Conservation (phyloP, 2,329 filamentous ascomycete genomes). For the Hysterium pulicare region DNA sequence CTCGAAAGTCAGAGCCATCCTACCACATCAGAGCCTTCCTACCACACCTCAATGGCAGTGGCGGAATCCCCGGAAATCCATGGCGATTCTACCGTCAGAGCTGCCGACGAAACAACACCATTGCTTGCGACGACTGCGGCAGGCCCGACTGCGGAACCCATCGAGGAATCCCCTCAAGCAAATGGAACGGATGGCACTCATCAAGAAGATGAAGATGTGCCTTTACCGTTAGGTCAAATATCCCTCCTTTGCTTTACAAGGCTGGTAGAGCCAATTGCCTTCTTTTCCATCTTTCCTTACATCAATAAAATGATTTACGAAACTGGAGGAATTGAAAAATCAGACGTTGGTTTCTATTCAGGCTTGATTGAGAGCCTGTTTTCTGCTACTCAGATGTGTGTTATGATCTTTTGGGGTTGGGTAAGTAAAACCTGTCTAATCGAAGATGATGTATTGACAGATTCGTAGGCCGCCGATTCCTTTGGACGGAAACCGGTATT, state of each 20-base stretch:
- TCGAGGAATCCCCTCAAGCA: conserved; percentile 2
- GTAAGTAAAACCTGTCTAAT: conserved; percentile 11
- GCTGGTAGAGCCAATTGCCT: conserved; percentile 73
- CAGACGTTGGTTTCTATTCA: conserved; percentile 76
- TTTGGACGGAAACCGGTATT: conserved; percentile 71
- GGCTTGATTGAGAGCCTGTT: conserved; percentile 71
- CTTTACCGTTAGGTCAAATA: conserved; percentile 54
- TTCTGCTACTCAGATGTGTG: conserved; percentile 69
- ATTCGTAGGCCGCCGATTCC: conserved; percentile 55
- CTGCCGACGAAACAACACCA: conserved; percentile 25
- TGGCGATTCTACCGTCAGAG: conserved; percentile 2
- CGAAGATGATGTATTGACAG: background rate
- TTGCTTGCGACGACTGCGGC: conserved; percentile 20
- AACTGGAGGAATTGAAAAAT: conserved; percentile 58
- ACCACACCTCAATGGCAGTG: no score
- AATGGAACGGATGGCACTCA: conserved; percentile 4
- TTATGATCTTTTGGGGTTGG: conserved; percentile 72
- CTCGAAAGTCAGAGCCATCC: no score
- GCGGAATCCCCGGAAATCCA: background rate
- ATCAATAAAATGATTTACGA: conserved; percentile 72
- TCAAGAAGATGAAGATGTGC: conserved; percentile 20
- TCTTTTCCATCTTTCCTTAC: conserved; percentile 79
- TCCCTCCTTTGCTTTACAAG: conserved; percentile 70
- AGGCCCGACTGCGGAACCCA: conserved; percentile 12
- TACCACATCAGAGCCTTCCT: no score